Base-by-base conservation (phyloP, 1,284 basidiomycete genomes). In the Pascua guehoae region DNA sequence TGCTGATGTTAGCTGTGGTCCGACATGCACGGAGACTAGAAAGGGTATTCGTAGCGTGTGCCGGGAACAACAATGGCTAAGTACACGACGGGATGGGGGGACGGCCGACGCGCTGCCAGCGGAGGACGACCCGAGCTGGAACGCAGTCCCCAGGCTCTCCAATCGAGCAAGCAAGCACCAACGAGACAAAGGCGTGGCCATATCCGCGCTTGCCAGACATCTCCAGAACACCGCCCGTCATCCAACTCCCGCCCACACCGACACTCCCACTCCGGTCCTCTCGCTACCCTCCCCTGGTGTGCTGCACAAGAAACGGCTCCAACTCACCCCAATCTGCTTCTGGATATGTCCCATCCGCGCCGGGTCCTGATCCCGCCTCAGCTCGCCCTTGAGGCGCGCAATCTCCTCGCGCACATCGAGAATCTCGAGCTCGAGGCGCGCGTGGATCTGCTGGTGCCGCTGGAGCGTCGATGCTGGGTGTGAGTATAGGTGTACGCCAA, bases 281-380 rank as follows among this genome's bases (percentile, higher is more conserved):
- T 17, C 39, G 2, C 42, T 44, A 17, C 16, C 42, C 42, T 10
- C n/a, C 49, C 37, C 37, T 15, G 36, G n/a, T 16, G 43, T 38
- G 1, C 9, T n/a, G n/a, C 12, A 32, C 44, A 8, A 47, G 2
- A 32, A 3, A 32, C 24, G 24, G n/a, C n/a, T n/a, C 17, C n/a
- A 18, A 45, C 79, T 64, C 65, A 95, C 91, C 18, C 88, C 91
- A 56, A 96, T 95, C 83, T 94, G 90, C 72, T 89, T 88, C 73
- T 97, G 92, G 53, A 95, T 91, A 48, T 86, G 79, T 53, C 88
- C 86, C 88, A 95, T 92, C 64, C 85, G 82, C 53, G 84, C 83
- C 17, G 89, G 88, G 73, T 91, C 88, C 73, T 94, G 91, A 67
- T 89, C 87, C 14, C 77, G 79, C 62, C 82, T 81, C 53, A 95